Evolutionary conservation across 2,329 filamentous ascomycete species (phyloP), one percentile per base, ranked within the genome.

Genomic region (Diaporthe sp.): DNA sequence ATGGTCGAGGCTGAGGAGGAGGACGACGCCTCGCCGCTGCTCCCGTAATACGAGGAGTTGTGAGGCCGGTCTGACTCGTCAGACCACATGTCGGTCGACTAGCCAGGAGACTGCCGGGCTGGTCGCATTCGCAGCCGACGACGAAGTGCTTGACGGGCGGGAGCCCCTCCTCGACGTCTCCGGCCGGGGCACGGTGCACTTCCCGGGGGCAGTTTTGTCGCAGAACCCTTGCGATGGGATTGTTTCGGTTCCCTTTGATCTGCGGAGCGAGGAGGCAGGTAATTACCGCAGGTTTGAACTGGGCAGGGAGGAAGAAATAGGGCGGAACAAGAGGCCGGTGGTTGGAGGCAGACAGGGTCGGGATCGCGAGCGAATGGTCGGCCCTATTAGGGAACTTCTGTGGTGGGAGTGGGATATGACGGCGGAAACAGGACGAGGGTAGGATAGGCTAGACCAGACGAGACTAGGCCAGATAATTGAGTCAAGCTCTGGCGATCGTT

Each of bases 41-140:
- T 67, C 58, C 37, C 51, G 58, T 53, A 65, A 28, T 55, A 65
- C 25, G 62, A 61, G 55, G 53, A 37, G 46, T 58, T 70, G 34
- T 67, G 65, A 65, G 75, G 71, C 46, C 53, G 61, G 42, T 76
- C 75, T 55, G 74, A 75, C 61, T 76, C 68, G 70, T 76, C 75
- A 49, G 75, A 75, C 75, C 75, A 76, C 75, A 76, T 76, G 70
- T 75, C 75, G 75, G 75, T 71, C 75, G 70, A 74, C 75, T 74
- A 75, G 68, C 73, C 53, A 65, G 49, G 68, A 73, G 31, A 31
- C 17, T 49, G 61, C 49, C 61, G 53, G 55, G 34, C 55, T 67
- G 70, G 57, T 65, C 46, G 75, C 75, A 76, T 76, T 60, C 75
- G 75, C 73, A 73, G 51, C 46, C 46, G 71, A 61, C 58, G 28